These are phyloP conservation scores for Suillus paluster DNA, from an alignment of 768 basidiomycete genomes.

Conservation along the genomic window DNA sequence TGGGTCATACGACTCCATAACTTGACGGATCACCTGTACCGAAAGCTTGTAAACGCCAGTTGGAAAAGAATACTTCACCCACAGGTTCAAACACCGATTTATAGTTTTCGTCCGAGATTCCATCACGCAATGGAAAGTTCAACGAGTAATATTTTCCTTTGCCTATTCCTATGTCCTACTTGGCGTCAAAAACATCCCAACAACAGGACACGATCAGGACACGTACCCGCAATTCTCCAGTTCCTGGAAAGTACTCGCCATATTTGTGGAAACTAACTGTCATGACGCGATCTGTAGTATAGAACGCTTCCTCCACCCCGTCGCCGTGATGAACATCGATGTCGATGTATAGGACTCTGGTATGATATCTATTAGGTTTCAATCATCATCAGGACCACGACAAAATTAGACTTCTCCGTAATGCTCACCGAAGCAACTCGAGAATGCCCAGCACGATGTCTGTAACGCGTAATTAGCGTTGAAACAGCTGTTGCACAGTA, in stretches of 20 bases:
- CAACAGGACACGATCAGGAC: constrained; percentile 4
- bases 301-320: constrained; percentile 99
- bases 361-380: constrained; percentile 70
- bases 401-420: not conserved
- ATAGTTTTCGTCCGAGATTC: constrained; percentile 94
- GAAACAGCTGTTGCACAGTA: not conserved
- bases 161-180: constrained; percentile 87
- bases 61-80: constrained; percentile 30
- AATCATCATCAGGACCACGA: not conserved
- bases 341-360: constrained; percentile 95
- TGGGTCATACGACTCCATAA: constrained; percentile 94
- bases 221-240: constrained; percentile 90
- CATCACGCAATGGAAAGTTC: constrained; percentile 95
- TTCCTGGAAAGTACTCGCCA: constrained; percentile 98
- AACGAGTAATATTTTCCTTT: constrained; percentile 94
- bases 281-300: constrained; percentile 99
- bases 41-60: not conserved
- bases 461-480: constrained; percentile 33
- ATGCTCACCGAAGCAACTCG: constrained; percentile 80
- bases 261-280: constrained; percentile 98
- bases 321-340: constrained; percentile 99
- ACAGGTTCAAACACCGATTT: constrained; percentile 96
- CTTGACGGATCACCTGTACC: constrained; percentile 84
- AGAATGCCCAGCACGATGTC: constrained; percentile 98
- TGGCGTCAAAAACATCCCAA: constrained; percentile 16